A percentile compares a stretch with the other conserved stretches of the same genome.
These are phyloP conservation scores for Suhomyces anneliseae DNA, from an alignment of 1,139 yeast species.

Conservation along the genomic window DNA sequence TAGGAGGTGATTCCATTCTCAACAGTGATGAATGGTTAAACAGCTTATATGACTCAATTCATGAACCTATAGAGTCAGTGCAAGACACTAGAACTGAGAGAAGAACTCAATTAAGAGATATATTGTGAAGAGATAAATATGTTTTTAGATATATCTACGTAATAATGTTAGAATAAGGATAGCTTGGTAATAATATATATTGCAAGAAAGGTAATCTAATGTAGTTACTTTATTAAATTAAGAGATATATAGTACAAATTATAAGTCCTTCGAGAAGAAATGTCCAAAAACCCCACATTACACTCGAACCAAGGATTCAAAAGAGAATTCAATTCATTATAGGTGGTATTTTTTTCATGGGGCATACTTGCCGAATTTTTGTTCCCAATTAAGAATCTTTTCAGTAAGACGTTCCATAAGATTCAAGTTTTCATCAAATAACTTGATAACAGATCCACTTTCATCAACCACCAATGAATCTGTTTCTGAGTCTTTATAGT, in stretches of 20 bases:
- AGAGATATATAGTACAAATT: neutral
- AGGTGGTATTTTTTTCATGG: constrained; percentile 22
- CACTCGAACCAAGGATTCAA: too few relatives aligned
- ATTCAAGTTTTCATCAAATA: constrained; percentile 58
- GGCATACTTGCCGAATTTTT: constrained; percentile 60
- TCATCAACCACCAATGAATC: constrained; percentile 27
- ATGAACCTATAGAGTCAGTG: constrained; percentile 10
- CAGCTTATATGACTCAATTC: constrained; percentile 27
- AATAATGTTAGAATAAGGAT: neutral
- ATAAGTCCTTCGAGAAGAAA: neutral
- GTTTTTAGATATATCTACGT: neutral
- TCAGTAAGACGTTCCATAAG: constrained; percentile 72
- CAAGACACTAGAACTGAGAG: constrained; percentile 11
- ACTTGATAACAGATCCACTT: constrained; percentile 35
- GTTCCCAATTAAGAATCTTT: constrained; percentile 74
- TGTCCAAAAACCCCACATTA: neutral
- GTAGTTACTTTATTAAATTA: neutral
- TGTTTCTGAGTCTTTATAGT: constrained; percentile 19
- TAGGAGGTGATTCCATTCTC: constrained; percentile 77
- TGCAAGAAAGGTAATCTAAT: neutral
- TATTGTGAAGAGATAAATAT: constrained; percentile 15
- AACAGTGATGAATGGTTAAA: constrained; percentile 59
- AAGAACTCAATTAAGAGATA: constrained; percentile 27
- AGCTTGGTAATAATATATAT: neutral
- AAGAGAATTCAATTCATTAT: neutral